Conservation (phyloP, 495 filamentous ascomycete genomes). For the Neurospora sp. region DNA sequence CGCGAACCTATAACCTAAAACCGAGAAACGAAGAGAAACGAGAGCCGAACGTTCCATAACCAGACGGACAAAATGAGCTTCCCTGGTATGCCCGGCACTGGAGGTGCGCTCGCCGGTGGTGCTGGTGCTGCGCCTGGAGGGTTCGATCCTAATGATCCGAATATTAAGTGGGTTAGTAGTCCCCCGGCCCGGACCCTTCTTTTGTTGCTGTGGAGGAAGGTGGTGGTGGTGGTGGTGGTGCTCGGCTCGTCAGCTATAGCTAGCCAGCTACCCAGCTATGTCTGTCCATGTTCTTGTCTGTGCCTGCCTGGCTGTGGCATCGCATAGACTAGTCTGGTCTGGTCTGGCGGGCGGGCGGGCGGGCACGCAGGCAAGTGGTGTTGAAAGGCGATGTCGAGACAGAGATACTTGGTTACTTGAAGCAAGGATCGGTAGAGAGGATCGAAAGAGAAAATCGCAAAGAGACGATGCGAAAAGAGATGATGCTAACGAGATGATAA, state of each 20-base stretch:
- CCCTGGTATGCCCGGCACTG: slow-evolving; percentile 9
- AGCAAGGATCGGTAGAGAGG: neutral
- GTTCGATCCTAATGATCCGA: slow-evolving; percentile 33
- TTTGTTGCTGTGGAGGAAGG: neutral
- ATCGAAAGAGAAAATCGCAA: neutral
- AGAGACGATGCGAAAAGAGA: neutral
- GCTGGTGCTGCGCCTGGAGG: slow-evolving; percentile 3
- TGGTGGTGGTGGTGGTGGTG: neutral
- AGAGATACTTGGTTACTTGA: neutral
- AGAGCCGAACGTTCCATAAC: neutral
- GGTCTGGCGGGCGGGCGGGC: neutral
- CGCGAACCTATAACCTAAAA: neutral
- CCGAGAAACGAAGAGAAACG: neutral
- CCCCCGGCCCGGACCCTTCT: neutral
- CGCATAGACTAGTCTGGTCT: neutral
- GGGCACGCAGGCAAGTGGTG: neutral
- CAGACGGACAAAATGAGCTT: slow-evolving; percentile 10
- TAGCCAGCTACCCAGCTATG: neutral
- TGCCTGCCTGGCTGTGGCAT: neutral
- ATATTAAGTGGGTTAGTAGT: slow-evolving; percentile 22
- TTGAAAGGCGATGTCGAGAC: neutral
- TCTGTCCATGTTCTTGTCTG: neutral
- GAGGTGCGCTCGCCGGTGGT: neutral
- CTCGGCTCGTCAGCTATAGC: neutral
- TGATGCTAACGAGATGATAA: slow-evolving; percentile 3